Base-by-base conservation (phyloP, 148 eudicot genomes). In the Talinum fruticosum region DNA sequence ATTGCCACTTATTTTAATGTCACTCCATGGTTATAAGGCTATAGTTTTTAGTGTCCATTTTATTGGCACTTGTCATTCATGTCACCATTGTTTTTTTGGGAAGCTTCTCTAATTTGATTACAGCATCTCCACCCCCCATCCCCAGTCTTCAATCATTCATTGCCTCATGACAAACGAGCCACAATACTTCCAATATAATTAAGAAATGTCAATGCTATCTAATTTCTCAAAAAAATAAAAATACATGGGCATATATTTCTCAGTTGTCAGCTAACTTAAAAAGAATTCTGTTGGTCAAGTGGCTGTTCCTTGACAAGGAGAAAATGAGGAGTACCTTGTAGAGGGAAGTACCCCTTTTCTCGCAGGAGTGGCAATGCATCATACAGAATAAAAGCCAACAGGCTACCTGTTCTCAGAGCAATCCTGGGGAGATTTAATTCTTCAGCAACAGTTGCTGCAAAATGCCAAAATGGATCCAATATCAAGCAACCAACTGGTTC, bases 381-480 rank as follows among this genome's bases (percentile, higher is more conserved):
- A 51, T 71, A 80, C 70, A 81, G 78, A 70, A 80, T 34, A n/a
- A 72, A 80, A 41, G 87, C 79, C 66, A 82, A 57, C 1, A 75
- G 51, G 23, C 87, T 74, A 18, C 79, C 66, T 38, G 89, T 87
- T 47, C 83, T 69, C 35, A 86, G 69, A 5, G 77, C 84, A 16
- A 88, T 74, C 79, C 84, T 78, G 15, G 89, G 89, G 54, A 86
- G 49, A 26, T 82, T 82, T 13, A 86, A 71, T 15, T 64, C 71
- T 8, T 85, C 77, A 62, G 85, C 81, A 32, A 85, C 82, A 0
- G 26, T 41, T 37, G 76, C 75, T 15, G 85, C 71, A 33, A 75
- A 84, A 57, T 34, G 30, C 88, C 80, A 82, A 34, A 70, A 14
- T 3, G 88, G 79, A 69, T 88, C 90, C 1, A 87, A 65, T 26